phyloP scores from a whole-genome alignment of 768 basidiomycete species.

The Leccinum boreale region DNA sequence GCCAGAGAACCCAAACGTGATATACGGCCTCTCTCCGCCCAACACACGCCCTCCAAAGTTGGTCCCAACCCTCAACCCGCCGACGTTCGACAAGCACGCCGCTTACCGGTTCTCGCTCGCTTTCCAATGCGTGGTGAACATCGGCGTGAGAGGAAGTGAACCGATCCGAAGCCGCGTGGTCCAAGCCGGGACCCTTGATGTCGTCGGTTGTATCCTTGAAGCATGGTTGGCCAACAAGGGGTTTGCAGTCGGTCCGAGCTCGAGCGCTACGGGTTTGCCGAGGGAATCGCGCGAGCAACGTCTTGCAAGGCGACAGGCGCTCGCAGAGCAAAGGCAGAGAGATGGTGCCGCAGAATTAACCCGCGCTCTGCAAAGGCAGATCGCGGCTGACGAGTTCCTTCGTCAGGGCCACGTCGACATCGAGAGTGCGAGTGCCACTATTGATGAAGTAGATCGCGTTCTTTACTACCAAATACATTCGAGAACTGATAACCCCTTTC shows the following conservation, averaged over 20 bases:
- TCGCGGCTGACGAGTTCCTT: conserved; percentile 33
- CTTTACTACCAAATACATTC: not conserved
- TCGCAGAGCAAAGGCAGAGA: conserved; percentile 52
- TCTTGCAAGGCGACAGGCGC: conserved; percentile 55
- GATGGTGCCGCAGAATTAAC: conserved; percentile 54
- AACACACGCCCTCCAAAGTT: conserved; percentile 53
- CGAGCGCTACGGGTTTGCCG: conserved; percentile 70
- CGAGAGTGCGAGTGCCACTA: conserved; percentile 3
- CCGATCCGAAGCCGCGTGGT: conserved; percentile 89
- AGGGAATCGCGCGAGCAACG: conserved; percentile 76
- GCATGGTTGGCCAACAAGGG: conserved; percentile 89
- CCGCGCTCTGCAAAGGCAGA: conserved; percentile 54
- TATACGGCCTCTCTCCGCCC: conserved; percentile 77
- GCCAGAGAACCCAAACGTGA: conserved; percentile 69
- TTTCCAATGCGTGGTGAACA: conserved; percentile 96
- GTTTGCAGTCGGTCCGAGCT: conserved; percentile 79
- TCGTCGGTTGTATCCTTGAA: conserved; percentile 91
- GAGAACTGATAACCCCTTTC: conserved; percentile 9
- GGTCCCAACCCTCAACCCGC: conserved; percentile 62
- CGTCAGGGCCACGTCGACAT: conserved; percentile 8
- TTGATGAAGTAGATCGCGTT: conserved; percentile 26
- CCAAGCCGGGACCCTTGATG: conserved; percentile 89
- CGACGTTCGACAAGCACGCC: conserved; percentile 74
- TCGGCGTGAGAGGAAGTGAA: conserved; percentile 94
- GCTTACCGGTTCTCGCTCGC: conserved; percentile 90